A percentile compares a stretch with the other conserved stretches of the same genome.
Evolutionary conservation across 495 filamentous ascomycete species (phyloP).

Genomic region (Stereocaulon alpinum): DNA sequence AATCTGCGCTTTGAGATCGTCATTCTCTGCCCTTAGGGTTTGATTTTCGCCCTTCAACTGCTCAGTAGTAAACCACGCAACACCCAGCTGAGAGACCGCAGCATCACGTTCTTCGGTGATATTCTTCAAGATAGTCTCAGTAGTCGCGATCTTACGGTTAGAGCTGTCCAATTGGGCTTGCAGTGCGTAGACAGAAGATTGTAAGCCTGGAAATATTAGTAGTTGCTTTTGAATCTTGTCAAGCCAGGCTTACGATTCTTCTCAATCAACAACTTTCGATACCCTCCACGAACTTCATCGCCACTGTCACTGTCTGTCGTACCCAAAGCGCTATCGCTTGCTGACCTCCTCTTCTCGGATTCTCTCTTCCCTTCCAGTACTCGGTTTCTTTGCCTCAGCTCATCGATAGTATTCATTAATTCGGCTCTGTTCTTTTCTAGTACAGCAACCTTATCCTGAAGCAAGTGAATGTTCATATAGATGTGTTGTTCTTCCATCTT

Average conservation of each 20-base stretch:
- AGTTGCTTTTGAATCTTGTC: background rate
- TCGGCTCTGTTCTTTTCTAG: constrained; percentile 52
- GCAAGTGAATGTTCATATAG: constrained; percentile 53
- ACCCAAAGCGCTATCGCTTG: constrained; percentile 35
- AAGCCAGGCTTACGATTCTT: constrained; percentile 42
- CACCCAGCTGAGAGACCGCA: constrained; percentile 51
- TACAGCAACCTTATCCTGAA: constrained; percentile 55
- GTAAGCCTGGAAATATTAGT: constrained; percentile 37
- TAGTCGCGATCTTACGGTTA: constrained; percentile 46
- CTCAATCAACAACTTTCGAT: constrained; percentile 36
- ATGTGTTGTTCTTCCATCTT: constrained; percentile 60
- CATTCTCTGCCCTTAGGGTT: constrained; percentile 38
- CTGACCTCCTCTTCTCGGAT: constrained; percentile 34
- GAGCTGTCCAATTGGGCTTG: constrained; percentile 48
- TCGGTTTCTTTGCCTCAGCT: constrained; percentile 47
- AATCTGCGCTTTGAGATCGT: constrained; percentile 37
- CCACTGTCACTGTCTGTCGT: constrained; percentile 32
- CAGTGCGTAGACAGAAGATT: constrained; percentile 46
- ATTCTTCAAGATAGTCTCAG: constrained; percentile 50
- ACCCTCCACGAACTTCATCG: constrained; percentile 23
- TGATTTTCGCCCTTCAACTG: constrained; percentile 52
- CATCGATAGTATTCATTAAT: constrained; percentile 43
- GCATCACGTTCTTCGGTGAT: constrained; percentile 55
- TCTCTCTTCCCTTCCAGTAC: constrained; percentile 39
- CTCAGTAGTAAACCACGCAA: constrained; percentile 52